phyloP scores from a whole-genome alignment of 169 alveolate species.

The Plasmodium malariae region DNA sequence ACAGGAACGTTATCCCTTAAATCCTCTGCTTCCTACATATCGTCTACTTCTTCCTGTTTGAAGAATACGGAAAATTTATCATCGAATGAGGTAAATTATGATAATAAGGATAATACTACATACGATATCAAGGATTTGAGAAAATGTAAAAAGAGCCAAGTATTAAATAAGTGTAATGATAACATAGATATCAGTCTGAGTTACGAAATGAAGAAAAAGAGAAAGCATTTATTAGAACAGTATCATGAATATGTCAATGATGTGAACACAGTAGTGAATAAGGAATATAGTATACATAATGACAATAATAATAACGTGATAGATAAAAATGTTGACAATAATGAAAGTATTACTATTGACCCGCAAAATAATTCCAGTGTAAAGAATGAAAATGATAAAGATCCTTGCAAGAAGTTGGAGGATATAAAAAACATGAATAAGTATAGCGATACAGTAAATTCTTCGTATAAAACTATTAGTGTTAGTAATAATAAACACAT shows the following conservation, averaged over 20 bases:
- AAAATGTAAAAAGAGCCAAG: neutral
- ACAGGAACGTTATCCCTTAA: conserved; percentile 60
- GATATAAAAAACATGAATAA: conserved; percentile 29
- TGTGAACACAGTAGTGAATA: neutral
- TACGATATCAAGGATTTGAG: neutral
- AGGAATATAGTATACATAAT: neutral
- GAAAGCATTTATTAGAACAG: neutral
- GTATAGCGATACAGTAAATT: conserved; percentile 23
- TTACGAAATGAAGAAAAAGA: neutral
- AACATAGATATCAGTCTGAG: neutral
- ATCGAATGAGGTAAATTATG: conserved; percentile 1
- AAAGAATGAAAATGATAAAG: neutral
- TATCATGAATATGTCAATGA: neutral
- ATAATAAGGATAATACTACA: neutral
- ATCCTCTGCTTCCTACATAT: conserved; percentile 56
- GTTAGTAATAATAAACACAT: neutral
- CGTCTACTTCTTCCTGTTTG: conserved; percentile 56
- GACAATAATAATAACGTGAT: neutral
- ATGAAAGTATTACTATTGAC: neutral
- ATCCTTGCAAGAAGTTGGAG: neutral
- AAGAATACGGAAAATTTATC: conserved; percentile 35
- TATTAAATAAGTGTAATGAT: neutral
- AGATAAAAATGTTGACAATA: neutral
- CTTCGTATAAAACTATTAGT: neutral
- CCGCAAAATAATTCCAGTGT: neutral